Conservation (phyloP, 192 early-diverging fungal species). For the Dissophora globulifera region DNA sequence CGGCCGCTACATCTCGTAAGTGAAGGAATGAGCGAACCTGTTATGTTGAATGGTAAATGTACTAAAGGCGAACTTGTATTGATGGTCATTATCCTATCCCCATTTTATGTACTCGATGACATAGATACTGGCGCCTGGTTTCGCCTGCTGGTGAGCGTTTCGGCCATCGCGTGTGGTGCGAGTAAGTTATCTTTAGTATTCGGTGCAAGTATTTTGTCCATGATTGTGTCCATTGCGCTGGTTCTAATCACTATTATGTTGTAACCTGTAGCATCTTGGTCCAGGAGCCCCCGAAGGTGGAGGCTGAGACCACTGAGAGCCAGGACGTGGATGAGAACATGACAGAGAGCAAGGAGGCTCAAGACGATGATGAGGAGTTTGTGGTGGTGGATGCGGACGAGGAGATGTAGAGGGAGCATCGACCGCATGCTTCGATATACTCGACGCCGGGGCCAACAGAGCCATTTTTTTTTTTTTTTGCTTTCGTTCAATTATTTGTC, state of each 20-base stretch:
- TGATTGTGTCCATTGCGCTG: neutral
- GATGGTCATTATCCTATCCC: neutral
- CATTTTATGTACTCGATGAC: neutral
- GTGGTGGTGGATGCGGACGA: slow-evolving; percentile 43
- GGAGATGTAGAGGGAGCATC: slow-evolving; percentile 16
- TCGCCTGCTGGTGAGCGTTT: slow-evolving; percentile 69
- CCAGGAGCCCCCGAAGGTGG: neutral
- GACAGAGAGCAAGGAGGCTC: neutral
- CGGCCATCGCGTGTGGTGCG: slow-evolving; percentile 75
- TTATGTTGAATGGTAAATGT: no score
- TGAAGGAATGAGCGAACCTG: neutral
- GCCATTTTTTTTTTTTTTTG: no score
- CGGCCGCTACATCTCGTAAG: slow-evolving; percentile 66
- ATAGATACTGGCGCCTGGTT: slow-evolving; percentile 67
- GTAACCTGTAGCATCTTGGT: slow-evolving; percentile 14
- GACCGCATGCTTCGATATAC: neutral
- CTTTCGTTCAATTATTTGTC: no score
- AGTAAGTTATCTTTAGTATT: slow-evolving; percentile 19
- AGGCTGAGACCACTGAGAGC: neutral
- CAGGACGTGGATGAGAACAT: no score
- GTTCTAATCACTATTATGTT: neutral
- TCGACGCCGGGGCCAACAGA: no score
- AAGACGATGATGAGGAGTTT: slow-evolving; percentile 35
- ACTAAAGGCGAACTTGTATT: no score
- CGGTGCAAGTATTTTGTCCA: neutral